Percentiles rank a stretch among this genome's conserved stretches.
Evolutionary conservation across 75 land plant species (phyloP).

Genomic region (Pinus albicaulis): DNA sequence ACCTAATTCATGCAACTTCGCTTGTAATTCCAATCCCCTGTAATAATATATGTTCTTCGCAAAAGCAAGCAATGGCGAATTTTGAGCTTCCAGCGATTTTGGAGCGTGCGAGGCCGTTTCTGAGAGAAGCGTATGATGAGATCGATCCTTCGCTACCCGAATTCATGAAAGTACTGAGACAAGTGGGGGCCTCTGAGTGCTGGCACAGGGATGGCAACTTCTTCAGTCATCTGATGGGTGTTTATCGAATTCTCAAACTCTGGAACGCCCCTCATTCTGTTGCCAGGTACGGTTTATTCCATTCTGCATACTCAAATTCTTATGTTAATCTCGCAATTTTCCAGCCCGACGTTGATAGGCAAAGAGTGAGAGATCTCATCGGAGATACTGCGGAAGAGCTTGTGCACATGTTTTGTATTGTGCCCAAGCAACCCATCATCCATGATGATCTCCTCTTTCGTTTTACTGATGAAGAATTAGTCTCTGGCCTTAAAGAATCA

Average conservation of each 20-base stretch:
- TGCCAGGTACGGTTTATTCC: conserved; percentile 80
- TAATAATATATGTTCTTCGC: too few relatives aligned
- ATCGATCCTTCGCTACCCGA: too few relatives aligned
- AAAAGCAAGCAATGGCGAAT: too few relatives aligned
- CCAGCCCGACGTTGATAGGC: conserved; percentile 48
- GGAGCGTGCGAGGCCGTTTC: too few relatives aligned
- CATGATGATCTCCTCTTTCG: conserved; percentile 66
- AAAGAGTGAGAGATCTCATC: conserved; percentile 47
- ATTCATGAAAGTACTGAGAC: too few relatives aligned
- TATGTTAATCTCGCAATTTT: conserved; percentile 95
- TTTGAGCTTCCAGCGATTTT: too few relatives aligned
- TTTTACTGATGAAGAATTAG: conserved; percentile 59
- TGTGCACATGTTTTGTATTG: conserved; percentile 83
- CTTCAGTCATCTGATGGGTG: conserved; percentile 67
- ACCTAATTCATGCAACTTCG: too few relatives aligned
- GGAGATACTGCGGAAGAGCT: conserved; percentile 74
- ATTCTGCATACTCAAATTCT: conserved; percentile 93
- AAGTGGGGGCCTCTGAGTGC: conserved; percentile 90
- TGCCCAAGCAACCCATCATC: conserved; percentile 81
- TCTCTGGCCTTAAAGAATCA: conserved; percentile 34
- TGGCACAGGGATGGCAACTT: conserved; percentile 96
- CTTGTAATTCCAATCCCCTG: too few relatives aligned
- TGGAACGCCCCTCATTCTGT: conserved; percentile 67
- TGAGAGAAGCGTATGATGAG: too few relatives aligned
- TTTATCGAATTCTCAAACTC: conserved; percentile 69